Conservation (phyloP, 371 early-diverging fungal genomes). For the Mortierella sp. region DNA sequence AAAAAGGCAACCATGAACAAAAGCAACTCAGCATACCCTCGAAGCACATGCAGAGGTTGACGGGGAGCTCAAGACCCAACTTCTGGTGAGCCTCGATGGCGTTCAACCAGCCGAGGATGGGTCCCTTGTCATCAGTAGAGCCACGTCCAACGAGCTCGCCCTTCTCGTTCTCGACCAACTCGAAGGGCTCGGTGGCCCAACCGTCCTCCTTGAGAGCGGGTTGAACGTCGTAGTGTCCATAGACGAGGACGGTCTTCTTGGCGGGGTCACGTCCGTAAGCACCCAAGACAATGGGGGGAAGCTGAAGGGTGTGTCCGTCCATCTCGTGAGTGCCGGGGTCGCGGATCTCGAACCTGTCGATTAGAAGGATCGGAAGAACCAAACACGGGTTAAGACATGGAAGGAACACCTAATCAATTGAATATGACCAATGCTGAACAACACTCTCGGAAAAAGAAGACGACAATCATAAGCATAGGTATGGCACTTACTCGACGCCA, state of each 20-base stretch:
- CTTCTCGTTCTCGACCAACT: constrained; percentile 85
- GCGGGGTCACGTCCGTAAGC: constrained; percentile 89
- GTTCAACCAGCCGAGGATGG: constrained; percentile 95
- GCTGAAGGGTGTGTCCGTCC: constrained; percentile 81
- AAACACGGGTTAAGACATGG: neutral
- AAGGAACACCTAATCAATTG: neutral
- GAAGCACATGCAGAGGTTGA: constrained; percentile 95
- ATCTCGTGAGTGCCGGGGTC: constrained; percentile 90
- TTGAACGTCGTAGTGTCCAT: constrained; percentile 97
- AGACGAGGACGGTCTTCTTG: constrained; percentile 97
- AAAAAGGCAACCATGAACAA: constrained; percentile 15
- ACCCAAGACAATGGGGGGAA: constrained; percentile 95
- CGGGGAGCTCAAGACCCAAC: constrained; percentile 90
- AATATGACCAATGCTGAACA: neutral
- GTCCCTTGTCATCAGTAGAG: constrained; percentile 96
- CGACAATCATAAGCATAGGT: neutral
- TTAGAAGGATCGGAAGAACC: neutral
- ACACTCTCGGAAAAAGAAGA: neutral
- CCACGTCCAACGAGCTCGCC: constrained; percentile 94
- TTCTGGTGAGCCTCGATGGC: constrained; percentile 94
- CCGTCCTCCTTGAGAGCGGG: constrained; percentile 96
- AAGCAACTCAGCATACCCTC: constrained; percentile 87
- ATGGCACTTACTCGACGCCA: constrained; percentile 69
- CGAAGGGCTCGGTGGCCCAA: constrained; percentile 96
- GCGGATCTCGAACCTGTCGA: constrained; percentile 65